Percentiles rank a stretch among this genome's conserved stretches.
Evolutionary conservation across 768 basidiomycete species (phyloP).

Genomic region (Termitomyces sp.): DNA sequence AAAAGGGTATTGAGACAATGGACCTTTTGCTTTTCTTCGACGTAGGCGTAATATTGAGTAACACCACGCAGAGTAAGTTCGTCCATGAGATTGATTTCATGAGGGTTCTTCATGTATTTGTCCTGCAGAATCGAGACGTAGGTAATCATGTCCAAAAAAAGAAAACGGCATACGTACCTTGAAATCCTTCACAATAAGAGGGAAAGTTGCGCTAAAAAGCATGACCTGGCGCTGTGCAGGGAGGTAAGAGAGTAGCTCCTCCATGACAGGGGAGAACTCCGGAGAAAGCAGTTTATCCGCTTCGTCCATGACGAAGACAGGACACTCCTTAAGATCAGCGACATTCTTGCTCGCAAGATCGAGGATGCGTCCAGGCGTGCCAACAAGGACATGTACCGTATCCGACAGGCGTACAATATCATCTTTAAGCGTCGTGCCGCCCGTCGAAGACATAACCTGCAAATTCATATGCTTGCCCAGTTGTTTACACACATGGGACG

Average conservation of each 20-base stretch:
- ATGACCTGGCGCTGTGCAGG: constrained; percentile 91
- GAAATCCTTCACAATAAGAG: constrained; percentile 98
- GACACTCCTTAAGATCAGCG: constrained; percentile 91
- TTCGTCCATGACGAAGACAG: constrained; percentile 99
- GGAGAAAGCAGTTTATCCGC: constrained; percentile 97
- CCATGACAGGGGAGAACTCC: constrained; percentile 98
- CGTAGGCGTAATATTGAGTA: constrained; percentile 99
- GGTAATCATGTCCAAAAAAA: not conserved
- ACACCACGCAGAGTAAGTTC: constrained; percentile 98
- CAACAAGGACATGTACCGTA: constrained; percentile 92
- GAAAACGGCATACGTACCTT: constrained; percentile 51
- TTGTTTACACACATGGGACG: constrained; percentile 97
- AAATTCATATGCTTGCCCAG: constrained; percentile 94
- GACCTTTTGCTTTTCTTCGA: constrained; percentile 98
- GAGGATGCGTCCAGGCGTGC: constrained; percentile 93
- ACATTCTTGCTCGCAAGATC: constrained; percentile 92
- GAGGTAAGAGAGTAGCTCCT: constrained; percentile 85
- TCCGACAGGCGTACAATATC: constrained; percentile 92
- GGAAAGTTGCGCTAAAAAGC: constrained; percentile 99
- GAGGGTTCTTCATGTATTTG: constrained; percentile 93
- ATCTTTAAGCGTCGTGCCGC: constrained; percentile 96
- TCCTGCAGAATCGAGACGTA: constrained; percentile 47
- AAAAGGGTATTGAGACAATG: constrained; percentile 99
- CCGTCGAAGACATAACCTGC: constrained; percentile 99
- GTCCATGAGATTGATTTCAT: constrained; percentile 99